Base-by-base conservation (phyloP, 176 grass and related monocot species). In the Oryza brachyantha region DNA sequence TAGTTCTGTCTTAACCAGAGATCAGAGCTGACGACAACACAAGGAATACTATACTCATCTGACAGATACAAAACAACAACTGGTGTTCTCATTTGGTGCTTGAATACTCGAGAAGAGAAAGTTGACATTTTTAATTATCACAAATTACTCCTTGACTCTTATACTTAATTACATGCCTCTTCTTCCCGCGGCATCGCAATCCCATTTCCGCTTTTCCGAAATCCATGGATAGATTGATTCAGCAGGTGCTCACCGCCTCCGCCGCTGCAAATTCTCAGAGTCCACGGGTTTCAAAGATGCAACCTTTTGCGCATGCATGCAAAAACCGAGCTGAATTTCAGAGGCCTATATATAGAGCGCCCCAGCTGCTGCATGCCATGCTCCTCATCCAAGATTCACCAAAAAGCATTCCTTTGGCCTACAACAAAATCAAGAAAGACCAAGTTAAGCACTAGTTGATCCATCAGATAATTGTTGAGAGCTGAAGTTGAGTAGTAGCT, bases 91-190 rank as follows among this genome's bases (percentile, higher is more conserved):
- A 65, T 50, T 55, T 40, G 61, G 8, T 39, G 64, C 38, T 11
- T 16, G 79, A 37, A 28, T 10, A 73, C 41, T 16, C 14, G 2
- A 26, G 8, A 34, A 28, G 29, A 72, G 79, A 21, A 43, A 16
- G 43, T 66, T 74, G 80, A 41, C 80, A 66, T 83, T 83, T 50
- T 50, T 50, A 50, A 50, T 19, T 50, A 46, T 7, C 43, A 17
- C 17, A 50, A 50, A 50, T 50, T 50, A 50, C 0, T 28, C 38
- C 29, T 39, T 55, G 21, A 52, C 0, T 52, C 13, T 19, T 16
- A 19, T 48, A 48, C 43, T 11, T 66, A 75, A 17, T 75, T 32
- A 10, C 61, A 58, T 32, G 24, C 17, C 10, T 75, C 79, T 61
- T 71, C 43, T 52, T 54, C 22, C 43, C 32, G 25, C 7, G 14